A percentile compares a stretch with the other conserved stretches of the same genome.
Evolutionary conservation across 78 protist species (phyloP).

Genomic region (Pelomyxa schiedti): DNA sequence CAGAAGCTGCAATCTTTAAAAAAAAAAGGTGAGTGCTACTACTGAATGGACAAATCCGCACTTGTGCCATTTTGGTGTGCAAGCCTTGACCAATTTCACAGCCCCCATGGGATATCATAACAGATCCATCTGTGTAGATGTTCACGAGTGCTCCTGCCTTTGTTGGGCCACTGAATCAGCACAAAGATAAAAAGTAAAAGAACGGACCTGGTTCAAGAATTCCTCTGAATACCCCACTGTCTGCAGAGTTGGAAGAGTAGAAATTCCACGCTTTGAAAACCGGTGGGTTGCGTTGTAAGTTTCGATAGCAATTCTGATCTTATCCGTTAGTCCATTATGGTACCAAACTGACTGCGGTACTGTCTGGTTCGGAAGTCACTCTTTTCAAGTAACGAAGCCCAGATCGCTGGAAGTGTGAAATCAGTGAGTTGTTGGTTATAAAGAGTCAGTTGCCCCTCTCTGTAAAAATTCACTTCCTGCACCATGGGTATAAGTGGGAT

Average conservation of each 20-base stretch:
- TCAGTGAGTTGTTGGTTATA: slow-evolving; percentile 43
- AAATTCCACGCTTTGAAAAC: slow-evolving; percentile 82
- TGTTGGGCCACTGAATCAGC: too few species aligned
- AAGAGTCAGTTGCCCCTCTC: slow-evolving; percentile 54
- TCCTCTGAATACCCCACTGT: slow-evolving; percentile 76
- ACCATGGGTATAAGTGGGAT: too few species aligned
- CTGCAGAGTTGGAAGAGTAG: slow-evolving; percentile 67
- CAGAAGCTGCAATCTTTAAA: slow-evolving; percentile 65
- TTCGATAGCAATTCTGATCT: slow-evolving; percentile 5
- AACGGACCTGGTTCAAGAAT: slow-evolving; percentile 62
- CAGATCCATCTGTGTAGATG: slow-evolving; percentile 85
- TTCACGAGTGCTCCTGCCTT: slow-evolving; percentile 60
- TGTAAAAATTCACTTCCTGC: slow-evolving; percentile 56
- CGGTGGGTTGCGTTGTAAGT: slow-evolving; percentile 73
- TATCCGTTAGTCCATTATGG: too few species aligned
- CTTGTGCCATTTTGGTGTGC: slow-evolving; percentile 74
- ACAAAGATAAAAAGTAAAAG: neutral
- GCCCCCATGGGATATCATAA: slow-evolving; percentile 90
- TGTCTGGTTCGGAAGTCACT: too few species aligned
- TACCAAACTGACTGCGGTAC: too few species aligned
- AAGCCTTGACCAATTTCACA: slow-evolving; percentile 95
- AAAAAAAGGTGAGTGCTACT: too few species aligned
- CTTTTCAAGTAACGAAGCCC: too few species aligned
- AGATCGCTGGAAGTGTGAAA: too few species aligned
- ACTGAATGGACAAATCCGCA: too few species aligned